phyloP scores from a whole-genome alignment of 331 rosid genomes.

The Pyracantha coccinea region DNA sequence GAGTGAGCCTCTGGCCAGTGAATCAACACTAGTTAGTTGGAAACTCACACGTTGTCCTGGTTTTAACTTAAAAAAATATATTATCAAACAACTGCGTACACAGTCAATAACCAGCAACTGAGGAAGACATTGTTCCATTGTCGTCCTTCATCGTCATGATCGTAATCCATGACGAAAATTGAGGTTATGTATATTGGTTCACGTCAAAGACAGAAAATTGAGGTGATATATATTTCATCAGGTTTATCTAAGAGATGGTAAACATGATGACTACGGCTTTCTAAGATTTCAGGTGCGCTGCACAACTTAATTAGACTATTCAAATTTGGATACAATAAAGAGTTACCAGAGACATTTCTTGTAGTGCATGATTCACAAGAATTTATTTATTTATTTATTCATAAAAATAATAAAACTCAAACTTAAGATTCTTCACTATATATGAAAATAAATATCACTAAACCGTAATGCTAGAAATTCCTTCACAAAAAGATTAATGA shows the following conservation, averaged over 20 bases:
- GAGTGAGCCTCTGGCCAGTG: neutral
- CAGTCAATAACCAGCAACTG: neutral
- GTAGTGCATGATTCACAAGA: too few relatives aligned
- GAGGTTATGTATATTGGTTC: too few relatives aligned
- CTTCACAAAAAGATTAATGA: too few relatives aligned
- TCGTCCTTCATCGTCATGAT: neutral
- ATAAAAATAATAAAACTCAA: too few relatives aligned
- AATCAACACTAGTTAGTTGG: neutral
- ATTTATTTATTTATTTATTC: too few relatives aligned
- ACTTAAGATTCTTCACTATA: too few relatives aligned
- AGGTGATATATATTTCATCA: too few relatives aligned
- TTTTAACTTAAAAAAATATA: too few relatives aligned
- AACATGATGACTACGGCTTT: neutral
- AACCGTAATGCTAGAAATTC: too few relatives aligned
- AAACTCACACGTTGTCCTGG: neutral
- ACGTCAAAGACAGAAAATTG: neutral
- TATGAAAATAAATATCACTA: too few relatives aligned
- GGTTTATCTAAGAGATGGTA: neutral
- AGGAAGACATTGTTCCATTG: neutral
- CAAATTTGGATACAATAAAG: neutral
- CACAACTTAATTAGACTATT: neutral
- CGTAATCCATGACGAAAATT: neutral
- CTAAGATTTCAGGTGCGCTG: neutral
- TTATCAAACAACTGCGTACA: neutral
- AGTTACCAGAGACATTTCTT: neutral